Evolutionary conservation across 148 eudicot genomes (phyloP), one percentile per base, ranked within the genome.

Genomic region (Spergularia marina): DNA sequence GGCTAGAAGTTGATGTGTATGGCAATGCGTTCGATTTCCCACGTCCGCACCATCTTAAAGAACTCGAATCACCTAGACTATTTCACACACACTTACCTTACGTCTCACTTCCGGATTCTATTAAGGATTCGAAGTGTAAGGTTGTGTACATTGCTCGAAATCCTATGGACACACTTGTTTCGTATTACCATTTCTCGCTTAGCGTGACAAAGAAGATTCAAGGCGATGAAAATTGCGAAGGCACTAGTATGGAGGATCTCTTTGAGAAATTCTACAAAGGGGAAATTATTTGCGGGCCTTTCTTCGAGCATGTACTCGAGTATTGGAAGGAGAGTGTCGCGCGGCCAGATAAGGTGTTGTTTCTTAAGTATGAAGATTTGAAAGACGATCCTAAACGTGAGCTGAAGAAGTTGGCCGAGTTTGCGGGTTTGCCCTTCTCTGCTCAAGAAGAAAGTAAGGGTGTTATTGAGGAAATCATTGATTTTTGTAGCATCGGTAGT

Each of bases 361-460:
- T 82, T 36, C 52, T 82, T 0, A 82, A 73, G 65, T 82, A 82
- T 20, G 81, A 82, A 25, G 81, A 77, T 14, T 12, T 82, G 34
- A 82, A 82, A 12, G 78, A 74, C 0, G 72, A 77, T 21, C 62
- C 51, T 0, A n/a, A 1, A 18, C 17, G 10, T 1, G 47, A 74
- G 12, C 0, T 82, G 30, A 82, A 74, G 63, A 82, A 51, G 62
- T 40, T 77, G 40, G 81, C 75, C 6, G 54, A 77, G 10, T 82
- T 82, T 73, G 30, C 69, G 18, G 75, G 75, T 6, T 16, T 69
- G 30, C 81, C 81, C 4, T 77, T 77, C 20, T 59, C 78, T 18
- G 1, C 40, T 1, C 6, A 69, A 25, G 78, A 82, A 20, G 84
- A 82, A 65, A 63, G 15, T 0, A 53, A 54, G 41, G 81, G 81